These are phyloP conservation scores for Elymus sibiricus DNA, from an alignment of 176 grass and related monocot genomes.

Conservation along the genomic window DNA sequence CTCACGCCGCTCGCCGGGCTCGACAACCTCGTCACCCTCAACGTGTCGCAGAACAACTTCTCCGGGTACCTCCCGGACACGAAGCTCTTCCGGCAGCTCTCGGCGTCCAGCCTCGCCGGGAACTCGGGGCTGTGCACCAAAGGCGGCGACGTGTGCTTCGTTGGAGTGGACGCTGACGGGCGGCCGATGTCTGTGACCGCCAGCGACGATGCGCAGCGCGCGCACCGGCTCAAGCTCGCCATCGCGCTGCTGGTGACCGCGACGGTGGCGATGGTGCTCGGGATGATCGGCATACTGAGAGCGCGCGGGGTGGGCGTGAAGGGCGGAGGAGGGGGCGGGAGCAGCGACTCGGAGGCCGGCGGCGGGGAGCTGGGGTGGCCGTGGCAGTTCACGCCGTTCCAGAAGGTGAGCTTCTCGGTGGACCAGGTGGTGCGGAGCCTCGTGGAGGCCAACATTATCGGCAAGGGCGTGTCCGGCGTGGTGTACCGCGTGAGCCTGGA, in stretches of 20 bases:
- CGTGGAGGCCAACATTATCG: constrained; percentile 84
- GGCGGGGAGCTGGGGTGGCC: constrained; percentile 70
- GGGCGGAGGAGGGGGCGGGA: neutral
- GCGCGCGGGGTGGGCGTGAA: constrained; percentile 54
- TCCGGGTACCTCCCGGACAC: constrained; percentile 91
- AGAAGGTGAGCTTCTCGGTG: constrained; percentile 91
- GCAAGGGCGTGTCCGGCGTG: constrained; percentile 86
- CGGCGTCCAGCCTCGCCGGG: constrained; percentile 56
- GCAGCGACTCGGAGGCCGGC: constrained; percentile 43
- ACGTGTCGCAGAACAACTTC: constrained; percentile 95
- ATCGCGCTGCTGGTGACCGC: constrained; percentile 76
- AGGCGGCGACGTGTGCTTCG: constrained; percentile 91
- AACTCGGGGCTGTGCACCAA: constrained; percentile 81
- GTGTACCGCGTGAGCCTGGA: constrained; percentile 90
- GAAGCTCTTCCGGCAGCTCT: constrained; percentile 91
- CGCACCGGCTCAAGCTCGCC: constrained; percentile 69
- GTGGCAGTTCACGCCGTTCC: constrained; percentile 98
- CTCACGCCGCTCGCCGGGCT: constrained; percentile 63
- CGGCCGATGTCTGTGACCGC: constrained; percentile 26
- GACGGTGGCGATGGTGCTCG: constrained; percentile 85
- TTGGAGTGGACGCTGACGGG: constrained; percentile 48
- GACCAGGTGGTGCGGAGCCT: constrained; percentile 85
- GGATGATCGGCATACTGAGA: constrained; percentile 66
- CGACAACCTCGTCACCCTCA: constrained; percentile 85
- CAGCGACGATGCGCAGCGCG: constrained; percentile 35